Evolutionary conservation across 2,329 filamentous ascomycete species (phyloP), one percentile per base, ranked within the genome.

Genomic region (Metarhizium sp.): DNA sequence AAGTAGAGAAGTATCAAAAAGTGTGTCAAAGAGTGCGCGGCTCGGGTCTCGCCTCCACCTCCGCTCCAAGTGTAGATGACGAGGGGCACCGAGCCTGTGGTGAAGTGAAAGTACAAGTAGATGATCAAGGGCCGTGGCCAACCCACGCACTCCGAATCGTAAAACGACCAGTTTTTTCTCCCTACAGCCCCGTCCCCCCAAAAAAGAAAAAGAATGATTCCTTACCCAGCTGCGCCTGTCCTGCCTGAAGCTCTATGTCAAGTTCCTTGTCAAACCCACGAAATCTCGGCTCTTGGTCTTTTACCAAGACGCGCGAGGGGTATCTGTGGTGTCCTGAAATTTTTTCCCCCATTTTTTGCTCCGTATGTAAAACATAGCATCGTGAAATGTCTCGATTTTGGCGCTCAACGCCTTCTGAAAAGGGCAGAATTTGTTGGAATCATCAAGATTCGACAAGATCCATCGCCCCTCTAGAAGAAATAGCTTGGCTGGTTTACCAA

Each of bases 221-320:
- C 14, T 30, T 45, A 13, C 29, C 54, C 54, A 30, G 43, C 47
- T 55, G 50, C 54, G 54, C 54, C 54, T 40, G 51, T 51, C 42
- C 43, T 51, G 43, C 29, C 52, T 40, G 38, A 38, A 30, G 4
- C 20, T 32, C 29, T 16, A 16, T 54, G 25, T 16, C 42, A 30
- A 13, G 18, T 48, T 18, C 43, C 40, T 32, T 29, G 25, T 34
- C 8, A 46, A 49, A 40, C 49, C 51, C 51, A 48, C 40, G 18
- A 20, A n/a, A 20, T 46, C 43, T 52, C 49, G 49, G 11, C 13
- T 48, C 40, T 45, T 47, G 42, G 5, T n/a, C 7, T 16, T 51
- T 55, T 20, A 25, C 25, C 50, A 51, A 11, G 13, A 55, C 42
- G 30, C 43, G 32, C 54, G 54, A 55, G 54, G 54, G 54, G 54